Percentiles rank a stretch among this genome's conserved stretches.
Conservation (phyloP, 768 basidiomycete genomes). For the Amyloporia xantha region DNA sequence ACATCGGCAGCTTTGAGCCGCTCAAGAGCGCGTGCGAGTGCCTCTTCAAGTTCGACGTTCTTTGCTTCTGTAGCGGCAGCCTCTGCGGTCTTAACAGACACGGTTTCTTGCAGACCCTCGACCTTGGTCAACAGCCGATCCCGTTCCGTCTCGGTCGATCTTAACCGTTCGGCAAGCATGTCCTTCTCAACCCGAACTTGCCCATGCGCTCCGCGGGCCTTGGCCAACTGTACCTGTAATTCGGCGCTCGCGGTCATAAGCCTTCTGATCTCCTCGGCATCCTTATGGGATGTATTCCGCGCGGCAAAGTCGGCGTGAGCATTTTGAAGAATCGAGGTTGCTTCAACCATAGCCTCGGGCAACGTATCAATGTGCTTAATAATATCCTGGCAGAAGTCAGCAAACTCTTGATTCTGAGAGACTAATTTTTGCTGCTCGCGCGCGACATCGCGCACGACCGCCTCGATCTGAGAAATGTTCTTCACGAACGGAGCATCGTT, state of each 20-base stretch:
- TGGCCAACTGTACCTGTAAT: slow-evolving; percentile 63
- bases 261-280: slow-evolving; percentile 65
- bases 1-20: slow-evolving; percentile 71
- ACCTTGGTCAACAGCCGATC: slow-evolving; percentile 51
- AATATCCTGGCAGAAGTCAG: slow-evolving; percentile 45
- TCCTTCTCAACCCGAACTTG: slow-evolving; percentile 83
- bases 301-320: slow-evolving; percentile 58
- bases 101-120: slow-evolving; percentile 44
- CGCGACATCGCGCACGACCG: slow-evolving; percentile 41
- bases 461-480: slow-evolving; percentile 39
- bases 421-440: slow-evolving; percentile 44
- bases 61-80: slow-evolving; percentile 39
- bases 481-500: slow-evolving; percentile 13
- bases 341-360: slow-evolving; percentile 50
- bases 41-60: slow-evolving; percentile 62
- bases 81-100: slow-evolving; percentile 39
- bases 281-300: slow-evolving; percentile 49
- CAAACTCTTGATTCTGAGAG: slow-evolving; percentile 41
- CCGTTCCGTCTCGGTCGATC: slow-evolving; percentile 55
- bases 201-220: slow-evolving; percentile 72
- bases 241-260: slow-evolving; percentile 50
- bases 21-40: slow-evolving; percentile 64
- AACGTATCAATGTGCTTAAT: slow-evolving; percentile 48
- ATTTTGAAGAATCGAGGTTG: slow-evolving; percentile 49
- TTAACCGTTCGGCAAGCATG: slow-evolving; percentile 54